phyloP scores from a whole-genome alignment of 345 rosid genomes.

The Eucalyptus regnans region DNA sequence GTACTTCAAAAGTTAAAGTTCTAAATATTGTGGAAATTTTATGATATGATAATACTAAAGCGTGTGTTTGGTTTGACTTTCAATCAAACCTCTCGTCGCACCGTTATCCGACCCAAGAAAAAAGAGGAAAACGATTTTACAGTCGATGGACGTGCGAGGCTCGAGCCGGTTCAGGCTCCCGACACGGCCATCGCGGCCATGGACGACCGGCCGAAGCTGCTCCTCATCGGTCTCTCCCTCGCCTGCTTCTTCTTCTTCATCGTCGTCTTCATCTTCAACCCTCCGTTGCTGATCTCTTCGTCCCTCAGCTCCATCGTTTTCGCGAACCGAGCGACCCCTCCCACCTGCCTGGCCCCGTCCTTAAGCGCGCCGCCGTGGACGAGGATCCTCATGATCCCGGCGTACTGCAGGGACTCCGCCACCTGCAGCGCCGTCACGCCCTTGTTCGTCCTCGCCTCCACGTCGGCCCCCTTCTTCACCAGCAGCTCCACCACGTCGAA shows the following conservation, averaged over 20 bases:
- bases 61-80: too few relatives aligned
- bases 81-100: not conserved
- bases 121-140: not conserved
- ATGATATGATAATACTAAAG: too few relatives aligned
- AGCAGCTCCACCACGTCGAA: conserved; percentile 39
- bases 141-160: not conserved
- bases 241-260: conserved; percentile 18
- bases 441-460: conserved; percentile 38
- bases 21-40: too few relatives aligned
- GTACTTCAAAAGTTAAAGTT: too few relatives aligned
- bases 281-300: not conserved
- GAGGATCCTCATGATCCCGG: conserved; percentile 39
- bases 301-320: not conserved
- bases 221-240: conserved; percentile 7
- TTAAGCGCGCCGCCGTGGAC: conserved; percentile 24
- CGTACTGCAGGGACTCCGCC: conserved; percentile 41
- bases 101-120: not conserved
- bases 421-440: conserved; percentile 32
- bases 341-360: not conserved
- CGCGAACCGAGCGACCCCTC: not conserved
- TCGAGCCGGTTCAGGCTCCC: not conserved
- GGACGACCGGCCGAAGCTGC: conserved; percentile 23
- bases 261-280: not conserved
- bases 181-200: conserved; percentile 22
- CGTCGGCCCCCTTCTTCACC: conserved; percentile 39